Evolutionary conservation across 345 rosid genomes (phyloP).

Genomic region (Brassica incana): DNA sequence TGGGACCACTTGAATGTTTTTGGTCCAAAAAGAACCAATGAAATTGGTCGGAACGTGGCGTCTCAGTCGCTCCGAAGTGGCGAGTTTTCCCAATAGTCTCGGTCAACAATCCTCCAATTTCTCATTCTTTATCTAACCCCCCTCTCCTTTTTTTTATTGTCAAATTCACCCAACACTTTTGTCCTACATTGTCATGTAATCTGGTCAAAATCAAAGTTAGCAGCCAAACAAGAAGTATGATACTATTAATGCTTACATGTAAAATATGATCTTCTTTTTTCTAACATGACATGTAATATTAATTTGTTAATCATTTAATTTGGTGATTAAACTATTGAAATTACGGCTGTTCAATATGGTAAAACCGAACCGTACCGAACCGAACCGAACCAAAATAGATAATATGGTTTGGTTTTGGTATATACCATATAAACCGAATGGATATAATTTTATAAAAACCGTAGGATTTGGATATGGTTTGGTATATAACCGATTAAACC

Average conservation of each 20-base stretch:
- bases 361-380: too few species aligned
- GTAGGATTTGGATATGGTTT: too few species aligned
- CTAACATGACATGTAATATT: too few species aligned
- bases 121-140: not conserved
- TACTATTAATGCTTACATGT: not conserved
- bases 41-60: conserved; percentile 21
- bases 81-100: not conserved
- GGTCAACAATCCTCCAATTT: conserved; percentile 7
- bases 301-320: not conserved
- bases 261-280: not conserved
- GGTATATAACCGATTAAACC: too few species aligned
- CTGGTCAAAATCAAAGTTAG: conserved; percentile 6
- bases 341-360: too few species aligned
- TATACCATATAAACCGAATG: too few species aligned
- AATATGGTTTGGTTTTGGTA: too few species aligned
- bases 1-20: not conserved
- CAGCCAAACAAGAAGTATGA: conserved; percentile 3
- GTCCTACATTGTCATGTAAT: conserved; percentile 3
- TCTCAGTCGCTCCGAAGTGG: not conserved
- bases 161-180: not conserved
- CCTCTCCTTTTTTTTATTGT: not conserved
- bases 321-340: not conserved
- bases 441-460: too few species aligned
- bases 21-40: conserved; percentile 8
- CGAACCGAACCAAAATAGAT: too few species aligned